A percentile compares a stretch with the other conserved stretches of the same genome.
phyloP scores from a whole-genome alignment of 345 rosid species.

The Populus tremula region DNA sequence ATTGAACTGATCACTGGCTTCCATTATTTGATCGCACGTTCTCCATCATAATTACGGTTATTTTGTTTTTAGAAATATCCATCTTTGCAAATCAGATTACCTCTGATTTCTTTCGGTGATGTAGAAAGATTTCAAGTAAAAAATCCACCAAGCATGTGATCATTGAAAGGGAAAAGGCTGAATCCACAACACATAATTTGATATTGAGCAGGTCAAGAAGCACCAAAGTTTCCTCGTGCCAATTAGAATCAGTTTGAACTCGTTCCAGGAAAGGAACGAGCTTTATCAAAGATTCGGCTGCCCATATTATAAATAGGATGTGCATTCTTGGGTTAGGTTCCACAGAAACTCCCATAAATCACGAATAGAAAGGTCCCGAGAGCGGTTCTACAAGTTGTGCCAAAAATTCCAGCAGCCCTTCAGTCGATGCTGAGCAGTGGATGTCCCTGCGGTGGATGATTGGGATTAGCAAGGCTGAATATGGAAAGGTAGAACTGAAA shows the following conservation, averaged over 20 bases:
- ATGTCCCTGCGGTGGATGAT: no score
- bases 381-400: no score
- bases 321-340: slow-evolving; percentile 20
- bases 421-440: no score
- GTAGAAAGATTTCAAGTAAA: neutral
- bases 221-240: slow-evolving; percentile 14
- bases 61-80: neutral
- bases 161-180: neutral
- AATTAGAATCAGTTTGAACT: slow-evolving; percentile 19
- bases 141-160: neutral
- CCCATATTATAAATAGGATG: neutral
- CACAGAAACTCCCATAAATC: no score
- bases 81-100: neutral
- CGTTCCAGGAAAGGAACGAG: neutral
- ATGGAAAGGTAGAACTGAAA: no score
- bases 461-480: no score
- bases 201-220: slow-evolving; percentile 25
- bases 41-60: neutral
- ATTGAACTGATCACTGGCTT: neutral
- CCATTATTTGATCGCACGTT: neutral
- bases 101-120: neutral
- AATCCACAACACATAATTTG: neutral
- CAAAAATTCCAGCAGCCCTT: no score
- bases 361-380: no score
- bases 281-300: neutral